Conservation (phyloP, 192 early-diverging fungal genomes). For the Chytriomyces hyalinus region DNA sequence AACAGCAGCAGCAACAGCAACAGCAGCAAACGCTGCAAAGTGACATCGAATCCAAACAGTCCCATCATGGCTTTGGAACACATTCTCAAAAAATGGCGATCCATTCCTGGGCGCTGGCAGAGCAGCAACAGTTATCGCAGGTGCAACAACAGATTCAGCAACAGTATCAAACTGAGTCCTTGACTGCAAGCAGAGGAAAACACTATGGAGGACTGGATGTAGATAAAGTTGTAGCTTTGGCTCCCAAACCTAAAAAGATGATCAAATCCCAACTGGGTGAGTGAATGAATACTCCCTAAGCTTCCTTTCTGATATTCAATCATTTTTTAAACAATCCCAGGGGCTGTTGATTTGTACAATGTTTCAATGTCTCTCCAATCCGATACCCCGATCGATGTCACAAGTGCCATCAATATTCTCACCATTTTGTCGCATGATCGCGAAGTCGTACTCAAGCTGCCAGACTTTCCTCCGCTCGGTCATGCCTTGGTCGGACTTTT, state of each 20-base stretch:
- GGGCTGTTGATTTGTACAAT: constrained; percentile 29
- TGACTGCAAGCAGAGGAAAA: background rate
- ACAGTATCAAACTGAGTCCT: background rate
- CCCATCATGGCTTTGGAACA: too few relatives aligned
- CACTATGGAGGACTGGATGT: constrained; percentile 18
- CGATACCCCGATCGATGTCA: background rate
- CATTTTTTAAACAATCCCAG: background rate
- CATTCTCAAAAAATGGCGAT: background rate
- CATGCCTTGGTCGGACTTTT: constrained; percentile 2
- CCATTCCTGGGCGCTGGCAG: background rate
- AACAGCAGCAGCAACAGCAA: background rate
- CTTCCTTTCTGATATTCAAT: background rate
- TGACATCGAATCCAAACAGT: too few relatives aligned
- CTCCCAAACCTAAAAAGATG: background rate
- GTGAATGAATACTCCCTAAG: background rate
- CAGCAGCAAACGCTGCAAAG: background rate
- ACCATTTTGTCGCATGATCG: constrained; percentile 27
- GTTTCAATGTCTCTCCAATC: constrained; percentile 24
- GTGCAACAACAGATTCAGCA: background rate
- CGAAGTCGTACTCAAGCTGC: constrained; percentile 15
- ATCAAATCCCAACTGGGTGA: constrained; percentile 2
- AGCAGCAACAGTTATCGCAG: background rate
- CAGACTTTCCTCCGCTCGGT: constrained; percentile 22
- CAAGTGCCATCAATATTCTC: constrained; percentile 12
- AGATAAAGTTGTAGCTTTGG: background rate